A percentile compares a stretch with the other conserved stretches of the same genome.
Evolutionary conservation across 495 filamentous ascomycete genomes (phyloP).

Genomic region (Aspergillus ellipticus): DNA sequence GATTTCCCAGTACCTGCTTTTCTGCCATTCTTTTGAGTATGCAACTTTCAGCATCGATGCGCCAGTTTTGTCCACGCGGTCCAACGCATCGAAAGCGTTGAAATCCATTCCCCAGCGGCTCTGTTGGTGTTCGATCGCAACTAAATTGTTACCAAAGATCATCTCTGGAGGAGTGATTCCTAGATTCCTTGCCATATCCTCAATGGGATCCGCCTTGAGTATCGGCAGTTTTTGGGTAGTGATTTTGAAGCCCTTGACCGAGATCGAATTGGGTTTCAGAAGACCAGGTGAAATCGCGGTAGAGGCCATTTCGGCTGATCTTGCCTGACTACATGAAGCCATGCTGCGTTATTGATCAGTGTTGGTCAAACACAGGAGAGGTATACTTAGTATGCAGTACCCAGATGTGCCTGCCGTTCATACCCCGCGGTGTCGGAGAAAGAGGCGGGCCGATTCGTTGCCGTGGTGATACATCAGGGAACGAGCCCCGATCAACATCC

Average conservation of each 20-base stretch:
- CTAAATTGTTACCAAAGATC: conserved; percentile 96
- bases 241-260: conserved; percentile 64
- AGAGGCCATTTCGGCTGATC: conserved; percentile 3
- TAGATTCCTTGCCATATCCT: conserved; percentile 71
- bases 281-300: conserved; percentile 24
- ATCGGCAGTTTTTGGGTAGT: conserved; percentile 84
- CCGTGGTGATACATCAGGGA: conserved; percentile 29
- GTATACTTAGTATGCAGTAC: not conserved
- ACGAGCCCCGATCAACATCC: conserved; percentile 31
- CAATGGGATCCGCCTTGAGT: conserved; percentile 84
- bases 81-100: conserved; percentile 80
- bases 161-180: conserved; percentile 91
- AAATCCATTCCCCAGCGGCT: conserved; percentile 75
- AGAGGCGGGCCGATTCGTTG: conserved; percentile 40
- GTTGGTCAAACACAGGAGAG: not conserved
- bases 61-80: conserved; percentile 91
- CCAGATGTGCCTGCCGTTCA: not conserved
- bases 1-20: conserved; percentile 53
- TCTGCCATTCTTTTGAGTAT: conserved; percentile 87
- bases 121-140: conserved; percentile 63
- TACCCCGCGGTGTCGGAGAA: conserved; percentile 41
- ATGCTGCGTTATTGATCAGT: not conserved
- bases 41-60: conserved; percentile 85
- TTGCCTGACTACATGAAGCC: conserved; percentile 3
- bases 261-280: conserved; percentile 34